Base-by-base conservation (phyloP, 1,284 basidiomycete genomes). In the Fomitiporia mediterranea region DNA sequence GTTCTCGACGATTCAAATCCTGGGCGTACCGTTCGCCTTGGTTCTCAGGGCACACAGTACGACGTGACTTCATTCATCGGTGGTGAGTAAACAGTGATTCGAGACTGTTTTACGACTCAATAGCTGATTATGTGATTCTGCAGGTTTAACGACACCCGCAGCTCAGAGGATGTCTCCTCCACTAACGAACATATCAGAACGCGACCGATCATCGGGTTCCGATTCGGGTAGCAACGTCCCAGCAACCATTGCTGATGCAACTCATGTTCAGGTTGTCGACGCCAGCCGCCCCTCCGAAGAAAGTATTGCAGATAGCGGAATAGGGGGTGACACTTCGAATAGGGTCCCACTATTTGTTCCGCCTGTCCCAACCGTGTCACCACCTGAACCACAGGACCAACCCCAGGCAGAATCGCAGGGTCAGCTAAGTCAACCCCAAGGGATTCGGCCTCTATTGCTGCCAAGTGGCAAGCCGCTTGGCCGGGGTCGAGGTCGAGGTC, bases 1-100 rank as follows among this genome's bases (percentile, higher is more conserved):
- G 53, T 64, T 42, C 43, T 62, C 47, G 56, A 63, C 15, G 65
- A 65, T 34, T 61, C 63, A 1, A 57, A 44, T 39, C 51, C 53
- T 38, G 56, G 66, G 51, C 62, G 62, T 15, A 54, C 60, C 17
- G 39, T 56, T 19, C 66, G 64, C 39, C 64, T 70, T 46, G 71
- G 74, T 52, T 81, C 80, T n/a, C 70, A 66, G 19, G 80, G 74
- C 13, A 84, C 78, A 0, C 81, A 79, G 60, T 86, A 83, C 61
- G 85, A 88, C 61, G 83, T 88, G 21, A 89, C 86, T 21, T 88
- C 86, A 2, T 89, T 89, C 65, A 86, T 89, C 61, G 82, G 78
- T 59, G 76, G 85, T 87, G 61, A 67, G 80, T 67, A 5, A 23
- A 53, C 5, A 38, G 11, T 3, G 35, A 25, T 15, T 25, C 7